A percentile compares a stretch with the other conserved stretches of the same genome.
phyloP scores from a whole-genome alignment of 139 green algal genomes.

The Ulvella scutata region DNA sequence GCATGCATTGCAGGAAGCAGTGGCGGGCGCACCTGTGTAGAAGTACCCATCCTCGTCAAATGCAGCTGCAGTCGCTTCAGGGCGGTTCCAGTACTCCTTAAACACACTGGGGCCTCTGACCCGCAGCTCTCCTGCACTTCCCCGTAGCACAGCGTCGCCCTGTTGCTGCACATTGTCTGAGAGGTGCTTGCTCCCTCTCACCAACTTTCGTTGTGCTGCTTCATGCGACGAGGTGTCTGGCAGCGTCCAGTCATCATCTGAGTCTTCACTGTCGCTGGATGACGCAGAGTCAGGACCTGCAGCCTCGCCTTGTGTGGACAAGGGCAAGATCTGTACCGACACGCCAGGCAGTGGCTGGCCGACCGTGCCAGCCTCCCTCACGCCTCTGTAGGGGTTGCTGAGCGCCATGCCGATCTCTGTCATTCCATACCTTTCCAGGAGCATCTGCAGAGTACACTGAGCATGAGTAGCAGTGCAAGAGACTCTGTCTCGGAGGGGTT shows the following conservation, averaged over 20 bases:
- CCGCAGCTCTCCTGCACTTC: conserved; percentile 40
- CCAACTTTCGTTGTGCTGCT: neutral
- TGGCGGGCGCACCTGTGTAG: conserved; percentile 36
- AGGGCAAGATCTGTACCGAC: conserved; percentile 25
- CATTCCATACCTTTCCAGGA: conserved; percentile 97
- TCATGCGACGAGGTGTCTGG: too few relatives aligned
- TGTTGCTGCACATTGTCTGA: neutral
- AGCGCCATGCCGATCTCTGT: conserved; percentile 95
- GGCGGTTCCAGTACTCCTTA: conserved; percentile 65
- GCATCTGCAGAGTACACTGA: conserved; percentile 17
- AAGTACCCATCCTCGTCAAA: conserved; percentile 84
- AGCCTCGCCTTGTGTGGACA: too few relatives aligned
- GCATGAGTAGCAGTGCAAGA: neutral
- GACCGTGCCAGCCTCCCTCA: conserved; percentile 55
- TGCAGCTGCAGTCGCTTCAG: conserved; percentile 50
- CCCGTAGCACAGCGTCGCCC: neutral
- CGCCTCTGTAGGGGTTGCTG: conserved; percentile 63
- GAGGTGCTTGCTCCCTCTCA: neutral
- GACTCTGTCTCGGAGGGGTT: neutral
- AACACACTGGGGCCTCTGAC: conserved; percentile 67
- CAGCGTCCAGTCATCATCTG: too few relatives aligned
- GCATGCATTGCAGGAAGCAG: too few relatives aligned
- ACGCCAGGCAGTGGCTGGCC: conserved; percentile 71
- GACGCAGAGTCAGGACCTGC: too few relatives aligned
- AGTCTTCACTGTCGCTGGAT: too few relatives aligned